Evolutionary conservation across 306 rosid species (phyloP), one percentile per base, ranked within the genome.

Genomic region (Carpinus fangiana): DNA sequence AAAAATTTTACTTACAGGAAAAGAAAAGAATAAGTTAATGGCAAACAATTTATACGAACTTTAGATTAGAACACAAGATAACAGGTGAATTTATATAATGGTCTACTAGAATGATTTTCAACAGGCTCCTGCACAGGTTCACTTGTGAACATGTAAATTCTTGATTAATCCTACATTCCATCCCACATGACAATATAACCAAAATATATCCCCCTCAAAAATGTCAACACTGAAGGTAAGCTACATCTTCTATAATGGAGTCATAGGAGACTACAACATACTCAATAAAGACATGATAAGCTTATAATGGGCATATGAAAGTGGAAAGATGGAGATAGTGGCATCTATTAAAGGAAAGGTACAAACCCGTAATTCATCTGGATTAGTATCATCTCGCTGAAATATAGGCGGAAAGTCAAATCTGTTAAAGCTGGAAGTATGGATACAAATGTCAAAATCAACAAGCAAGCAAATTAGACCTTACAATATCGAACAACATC

Each of bases 361-460:
- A 51, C 92, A 50, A 65, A 94, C 98, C 97, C 93, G 87, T 72
- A 95, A 28, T 86, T 95, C 98, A 79, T 95, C 98, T 56, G 78
- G 90, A 76, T 89, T 91, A 57, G 80, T 77, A 73, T 91, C 97
- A 59, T 91, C 96, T 11, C 83, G 98, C 38, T 91, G 93, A 79
- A 95, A 91, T 84, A 95, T 91, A 67, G 98, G 98, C 11, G 97
- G 89, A 74, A 76, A 90, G 59, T 95, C 98, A 80, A 93, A 95
- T 84, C 87, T 91, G 83, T 90, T 93, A 82, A 95, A 95, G 85
- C 98, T 95, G 96, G 74, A 78, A 84, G 79, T 46, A 73, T 41
- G 73, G 82, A 82, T 76, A 73, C 66, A 87, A 81, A 68, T 52
- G 76, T 80, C 65, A 81, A 56, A 70, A 76, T 80, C 38, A 75